Evolutionary conservation across 2,329 filamentous ascomycete genomes (phyloP).

Genomic region (Colletotrichum truncatum): DNA sequence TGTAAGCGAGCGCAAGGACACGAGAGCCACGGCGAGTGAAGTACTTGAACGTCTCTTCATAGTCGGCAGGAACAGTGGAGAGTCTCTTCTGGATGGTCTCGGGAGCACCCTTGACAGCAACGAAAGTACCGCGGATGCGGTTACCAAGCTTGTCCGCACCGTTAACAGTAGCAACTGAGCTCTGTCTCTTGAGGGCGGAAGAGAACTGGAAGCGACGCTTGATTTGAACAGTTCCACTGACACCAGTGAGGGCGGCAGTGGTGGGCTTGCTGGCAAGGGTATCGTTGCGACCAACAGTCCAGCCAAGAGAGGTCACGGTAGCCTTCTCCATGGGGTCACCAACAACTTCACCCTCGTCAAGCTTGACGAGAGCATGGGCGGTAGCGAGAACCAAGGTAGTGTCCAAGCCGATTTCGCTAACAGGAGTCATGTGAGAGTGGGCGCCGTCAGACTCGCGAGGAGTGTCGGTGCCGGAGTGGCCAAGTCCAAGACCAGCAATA

Average conservation of each 20-base stretch:
- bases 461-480: conserved; percentile 70
- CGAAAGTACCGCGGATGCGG: conserved; percentile 87
- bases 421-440: conserved; percentile 79
- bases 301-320: conserved; percentile 87
- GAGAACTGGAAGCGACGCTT: conserved; percentile 99
- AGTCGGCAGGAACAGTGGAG: conserved; percentile 81
- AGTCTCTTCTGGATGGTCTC: conserved; percentile 98
- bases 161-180: conserved; percentile 86
- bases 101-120: conserved; percentile 94
- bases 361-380: conserved; percentile 92
- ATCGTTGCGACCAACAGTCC: conserved; percentile 92
- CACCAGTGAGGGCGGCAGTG: conserved; percentile 53
- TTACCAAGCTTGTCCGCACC: conserved; percentile 78
- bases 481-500: conserved; percentile 87
- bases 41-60: conserved; percentile 98
- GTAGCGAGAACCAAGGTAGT: conserved; percentile 94
- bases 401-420: conserved; percentile 76
- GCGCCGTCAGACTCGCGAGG: conserved; percentile 80
- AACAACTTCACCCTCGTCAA: conserved; percentile 96
- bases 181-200: conserved; percentile 94
- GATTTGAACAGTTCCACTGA: conserved; percentile 85
- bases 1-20: conserved; percentile 93
- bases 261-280: conserved; percentile 75
- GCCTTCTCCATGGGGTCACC: conserved; percentile 99
- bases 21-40: conserved; percentile 96